Conservation (phyloP, 306 rosid species). For the Cucurbita maxima region DNA sequence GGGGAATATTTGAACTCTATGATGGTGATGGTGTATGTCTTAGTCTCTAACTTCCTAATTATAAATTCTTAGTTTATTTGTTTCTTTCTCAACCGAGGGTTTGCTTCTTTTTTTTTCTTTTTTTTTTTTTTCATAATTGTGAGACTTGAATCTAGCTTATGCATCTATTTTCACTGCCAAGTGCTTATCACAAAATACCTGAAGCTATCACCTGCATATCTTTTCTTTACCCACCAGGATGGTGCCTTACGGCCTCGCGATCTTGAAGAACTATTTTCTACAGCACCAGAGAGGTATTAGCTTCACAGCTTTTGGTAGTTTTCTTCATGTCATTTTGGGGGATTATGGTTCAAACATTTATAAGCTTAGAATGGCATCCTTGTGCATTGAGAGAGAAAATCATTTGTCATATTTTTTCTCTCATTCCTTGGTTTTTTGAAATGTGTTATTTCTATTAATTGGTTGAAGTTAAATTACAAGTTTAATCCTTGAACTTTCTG, state of each 20-base stretch:
- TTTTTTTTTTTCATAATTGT: neutral
- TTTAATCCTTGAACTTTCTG: no score
- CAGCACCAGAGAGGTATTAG: conserved; percentile 83
- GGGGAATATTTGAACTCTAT: conserved; percentile 56
- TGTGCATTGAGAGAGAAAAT: neutral
- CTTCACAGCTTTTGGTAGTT: neutral
- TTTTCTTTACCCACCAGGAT: conserved; percentile 36
- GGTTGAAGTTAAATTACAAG: no score
- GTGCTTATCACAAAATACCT: neutral
- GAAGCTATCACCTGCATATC: neutral
- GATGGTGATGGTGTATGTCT: conserved; percentile 59
- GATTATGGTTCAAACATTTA: neutral
- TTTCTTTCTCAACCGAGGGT: neutral
- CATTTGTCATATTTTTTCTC: neutral
- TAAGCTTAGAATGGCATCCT: neutral
- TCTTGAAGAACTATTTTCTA: conserved; percentile 80
- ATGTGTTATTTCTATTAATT: neutral
- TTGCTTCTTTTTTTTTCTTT: neutral
- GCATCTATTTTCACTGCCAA: neutral
- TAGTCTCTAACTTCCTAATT: neutral
- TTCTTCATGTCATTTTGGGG: neutral
- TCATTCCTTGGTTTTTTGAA: neutral
- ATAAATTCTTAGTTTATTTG: neutral
- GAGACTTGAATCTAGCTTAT: neutral
- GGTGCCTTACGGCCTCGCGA: conserved; percentile 76